Evolutionary conservation across 2,329 filamentous ascomycete species (phyloP).

Genomic region (Hirsutella rhossiliensis): DNA sequence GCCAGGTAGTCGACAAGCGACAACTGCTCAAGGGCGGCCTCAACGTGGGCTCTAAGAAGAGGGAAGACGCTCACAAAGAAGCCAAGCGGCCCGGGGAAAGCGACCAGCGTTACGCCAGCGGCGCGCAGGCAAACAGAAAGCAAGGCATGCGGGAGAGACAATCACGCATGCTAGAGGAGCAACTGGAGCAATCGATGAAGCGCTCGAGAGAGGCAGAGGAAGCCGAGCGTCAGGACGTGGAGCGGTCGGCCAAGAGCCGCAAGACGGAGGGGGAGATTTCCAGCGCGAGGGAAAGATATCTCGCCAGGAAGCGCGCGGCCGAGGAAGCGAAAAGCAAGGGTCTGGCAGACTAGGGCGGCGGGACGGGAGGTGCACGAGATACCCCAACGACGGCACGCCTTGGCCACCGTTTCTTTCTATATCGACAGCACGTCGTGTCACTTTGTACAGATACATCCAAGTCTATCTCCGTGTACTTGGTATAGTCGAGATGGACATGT

Average conservation of each 20-base stretch:
- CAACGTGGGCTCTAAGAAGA: conserved; percentile 57
- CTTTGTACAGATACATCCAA: not conserved
- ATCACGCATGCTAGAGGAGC: conserved; percentile 66
- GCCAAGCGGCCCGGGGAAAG: conserved; percentile 12
- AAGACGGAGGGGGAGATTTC: conserved; percentile 69
- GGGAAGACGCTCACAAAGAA: conserved; percentile 23
- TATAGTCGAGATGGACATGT: too few relatives aligned
- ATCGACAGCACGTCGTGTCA: not conserved
- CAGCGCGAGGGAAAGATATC: conserved; percentile 67
- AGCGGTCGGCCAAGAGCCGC: conserved; percentile 58
- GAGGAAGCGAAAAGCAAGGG: conserved; percentile 53
- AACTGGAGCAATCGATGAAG: conserved; percentile 63
- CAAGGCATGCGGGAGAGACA: conserved; percentile 64
- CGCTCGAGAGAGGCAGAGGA: conserved; percentile 56
- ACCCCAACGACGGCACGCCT: not conserved
- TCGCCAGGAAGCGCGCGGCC: conserved; percentile 63
- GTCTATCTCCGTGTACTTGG: too few relatives aligned
- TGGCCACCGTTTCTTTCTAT: not conserved
- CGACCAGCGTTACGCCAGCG: conserved; percentile 25
- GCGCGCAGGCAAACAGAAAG: conserved; percentile 35
- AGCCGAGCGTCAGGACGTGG: conserved; percentile 49
- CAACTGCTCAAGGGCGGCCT: conserved; percentile 65
- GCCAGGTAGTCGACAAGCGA: conserved; percentile 74
- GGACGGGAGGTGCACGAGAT: not conserved
- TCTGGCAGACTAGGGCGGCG: conserved; percentile 11